phyloP scores from a whole-genome alignment of 2,329 filamentous ascomycete species.

The Fusarium drepaniforme region DNA sequence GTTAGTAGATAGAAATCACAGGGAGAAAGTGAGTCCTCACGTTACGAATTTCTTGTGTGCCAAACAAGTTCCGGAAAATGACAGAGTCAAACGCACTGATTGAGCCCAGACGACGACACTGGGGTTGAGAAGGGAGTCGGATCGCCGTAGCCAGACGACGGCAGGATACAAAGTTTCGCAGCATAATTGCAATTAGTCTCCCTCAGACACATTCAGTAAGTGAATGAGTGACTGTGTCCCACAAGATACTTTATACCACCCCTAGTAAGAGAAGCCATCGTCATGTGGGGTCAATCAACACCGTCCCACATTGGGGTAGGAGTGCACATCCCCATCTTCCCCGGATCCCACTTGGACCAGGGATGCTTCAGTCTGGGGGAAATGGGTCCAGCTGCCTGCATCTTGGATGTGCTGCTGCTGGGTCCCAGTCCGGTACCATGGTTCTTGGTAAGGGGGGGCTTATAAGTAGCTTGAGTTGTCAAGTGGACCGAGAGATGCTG shows the following conservation, averaged over 20 bases:
- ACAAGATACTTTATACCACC: not conserved
- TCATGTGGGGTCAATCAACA: not conserved
- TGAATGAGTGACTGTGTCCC: not conserved
- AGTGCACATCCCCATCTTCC: not conserved
- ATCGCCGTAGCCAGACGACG: not conserved
- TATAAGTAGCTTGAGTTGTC: not conserved
- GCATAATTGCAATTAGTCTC: not conserved
- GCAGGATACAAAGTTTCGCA: not conserved
- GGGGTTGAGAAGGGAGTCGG: not conserved
- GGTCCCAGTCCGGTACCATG: not conserved
- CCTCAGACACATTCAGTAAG: not conserved
- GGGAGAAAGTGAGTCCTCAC: conserved; percentile 23
- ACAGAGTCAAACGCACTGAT: conserved; percentile 57
- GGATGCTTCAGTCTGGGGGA: not conserved
- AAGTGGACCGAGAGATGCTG: not conserved
- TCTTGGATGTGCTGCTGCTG: not conserved
- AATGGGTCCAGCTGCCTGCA: not conserved
- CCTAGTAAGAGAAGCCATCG: not conserved
- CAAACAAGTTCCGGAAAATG: conserved; percentile 64
- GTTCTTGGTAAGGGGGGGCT: not conserved
- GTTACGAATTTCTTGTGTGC: conserved; percentile 63
- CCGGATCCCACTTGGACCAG: not conserved
- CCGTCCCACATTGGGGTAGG: not conserved
- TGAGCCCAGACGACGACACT: not conserved
- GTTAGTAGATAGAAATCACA: not conserved